Conservation (phyloP, 257 asterid genomes). For the Przewalskia tangutica region DNA sequence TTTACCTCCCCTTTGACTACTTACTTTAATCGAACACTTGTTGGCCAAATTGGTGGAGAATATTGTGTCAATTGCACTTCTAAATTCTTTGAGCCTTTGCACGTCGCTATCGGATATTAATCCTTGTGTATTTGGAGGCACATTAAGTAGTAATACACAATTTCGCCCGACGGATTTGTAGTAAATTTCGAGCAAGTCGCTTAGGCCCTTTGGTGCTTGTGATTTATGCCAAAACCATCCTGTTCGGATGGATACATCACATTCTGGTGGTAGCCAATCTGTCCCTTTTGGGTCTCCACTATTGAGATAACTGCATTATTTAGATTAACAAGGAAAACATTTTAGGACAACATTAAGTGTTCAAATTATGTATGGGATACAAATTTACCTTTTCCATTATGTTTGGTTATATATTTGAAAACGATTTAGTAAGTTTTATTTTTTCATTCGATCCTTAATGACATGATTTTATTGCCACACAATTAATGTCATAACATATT, state of each 20-base stretch:
- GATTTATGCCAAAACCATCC: constrained; percentile 97
- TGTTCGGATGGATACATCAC: constrained; percentile 74
- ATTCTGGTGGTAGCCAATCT: constrained; percentile 87
- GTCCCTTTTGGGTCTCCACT: constrained; percentile 75
- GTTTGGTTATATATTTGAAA: no score
- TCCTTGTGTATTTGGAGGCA: constrained; percentile 79
- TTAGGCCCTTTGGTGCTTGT: constrained; percentile 52
- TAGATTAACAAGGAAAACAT: not conserved
- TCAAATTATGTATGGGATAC: no score
- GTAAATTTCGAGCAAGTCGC: constrained; percentile 52
- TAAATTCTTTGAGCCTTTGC: constrained; percentile 41
- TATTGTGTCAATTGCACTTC: constrained; percentile 47
- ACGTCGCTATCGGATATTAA: constrained; percentile 58
- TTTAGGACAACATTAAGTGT: not conserved
- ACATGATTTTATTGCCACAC: no score
- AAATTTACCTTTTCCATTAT: no score
- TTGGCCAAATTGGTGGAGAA: constrained; percentile 46
- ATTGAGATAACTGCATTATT: constrained; percentile 57
- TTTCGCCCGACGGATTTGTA: constrained; percentile 92
- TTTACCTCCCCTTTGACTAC: constrained; percentile 66
- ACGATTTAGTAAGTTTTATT: no score
- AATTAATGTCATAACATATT: not conserved
- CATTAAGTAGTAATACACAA: constrained; percentile 70
- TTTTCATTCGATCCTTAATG: not conserved
- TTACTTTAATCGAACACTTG: constrained; percentile 29